phyloP scores from a whole-genome alignment of 108 stramenopile species.

The Cylindrotheca closterium region DNA sequence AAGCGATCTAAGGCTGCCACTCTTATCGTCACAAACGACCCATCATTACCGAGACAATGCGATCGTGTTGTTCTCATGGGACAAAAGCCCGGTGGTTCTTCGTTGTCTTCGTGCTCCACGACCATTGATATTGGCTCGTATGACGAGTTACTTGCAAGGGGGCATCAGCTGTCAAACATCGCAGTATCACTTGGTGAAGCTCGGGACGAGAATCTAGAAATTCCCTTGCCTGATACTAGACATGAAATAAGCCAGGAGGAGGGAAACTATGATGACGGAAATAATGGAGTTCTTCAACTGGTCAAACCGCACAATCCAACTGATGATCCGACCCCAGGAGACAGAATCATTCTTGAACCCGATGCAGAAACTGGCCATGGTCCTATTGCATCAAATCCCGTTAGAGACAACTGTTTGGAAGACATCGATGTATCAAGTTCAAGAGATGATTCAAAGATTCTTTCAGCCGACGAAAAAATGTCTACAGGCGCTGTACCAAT shows the following conservation, averaged over 20 bases:
- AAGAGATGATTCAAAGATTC: conserved; percentile 15
- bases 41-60: conserved; percentile 69
- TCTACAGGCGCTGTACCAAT: conserved; percentile 73
- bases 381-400: too few relatives aligned
- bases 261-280: conserved; percentile 12
- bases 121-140: conserved; percentile 73
- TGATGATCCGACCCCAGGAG: conserved; percentile 27
- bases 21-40: conserved; percentile 80
- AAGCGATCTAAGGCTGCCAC: conserved; percentile 55
- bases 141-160: conserved; percentile 64
- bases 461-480: conserved; percentile 76
- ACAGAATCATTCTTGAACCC: conserved; percentile 4
- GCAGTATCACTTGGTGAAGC: not conserved
- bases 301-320: conserved; percentile 48
- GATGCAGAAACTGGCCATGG: too few relatives aligned
- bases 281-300: not conserved
- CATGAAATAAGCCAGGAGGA: conserved; percentile 22
- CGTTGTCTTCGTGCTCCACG: conserved; percentile 43
- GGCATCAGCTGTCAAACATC: conserved; percentile 55
- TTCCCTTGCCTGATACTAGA: not conserved
- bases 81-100: not conserved
- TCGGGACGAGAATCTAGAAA: conserved; percentile 1
- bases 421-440: not conserved
- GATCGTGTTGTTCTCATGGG: conserved; percentile 80
- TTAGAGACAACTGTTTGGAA: not conserved